These are phyloP conservation scores for Trebouxia sp. DNA, from an alignment of 139 green algal species.

Conservation along the genomic window DNA sequence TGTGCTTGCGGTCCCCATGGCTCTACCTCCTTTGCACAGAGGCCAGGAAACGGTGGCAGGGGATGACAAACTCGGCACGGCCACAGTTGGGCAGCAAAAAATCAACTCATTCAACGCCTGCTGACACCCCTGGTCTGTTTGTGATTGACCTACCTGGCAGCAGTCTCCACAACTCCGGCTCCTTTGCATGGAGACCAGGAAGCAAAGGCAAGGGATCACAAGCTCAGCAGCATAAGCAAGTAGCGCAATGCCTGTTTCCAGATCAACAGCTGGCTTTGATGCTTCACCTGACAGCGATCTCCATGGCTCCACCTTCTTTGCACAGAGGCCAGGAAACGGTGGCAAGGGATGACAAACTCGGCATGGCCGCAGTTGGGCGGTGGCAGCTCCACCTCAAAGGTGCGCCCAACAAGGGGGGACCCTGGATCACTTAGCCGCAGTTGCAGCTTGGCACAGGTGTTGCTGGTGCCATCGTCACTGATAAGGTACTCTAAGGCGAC, in stretches of 20 bases:
- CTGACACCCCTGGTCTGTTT: no score
- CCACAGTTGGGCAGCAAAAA: slow-evolving; percentile 48
- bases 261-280: no score
- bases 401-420: slow-evolving; percentile 23
- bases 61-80: slow-evolving; percentile 63
- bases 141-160: background rate
- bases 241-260: background rate
- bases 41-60: slow-evolving; percentile 37
- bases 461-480: slow-evolving; percentile 30
- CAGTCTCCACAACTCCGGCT: slow-evolving; percentile 39
- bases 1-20: slow-evolving; percentile 40
- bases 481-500: slow-evolving; percentile 56
- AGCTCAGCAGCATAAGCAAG: slow-evolving; percentile 47
- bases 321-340: slow-evolving; percentile 43
- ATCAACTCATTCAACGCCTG: slow-evolving; percentile 50
- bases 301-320: slow-evolving; percentile 39
- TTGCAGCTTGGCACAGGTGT: background rate
- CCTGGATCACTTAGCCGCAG: slow-evolving; percentile 4
- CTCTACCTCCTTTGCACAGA: slow-evolving; percentile 37
- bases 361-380: slow-evolving; percentile 45
- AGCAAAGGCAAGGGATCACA: slow-evolving; percentile 54
- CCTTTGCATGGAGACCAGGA: slow-evolving; percentile 29
- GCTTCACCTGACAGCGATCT: slow-evolving; percentile 41
- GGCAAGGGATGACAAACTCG: slow-evolving; percentile 63
- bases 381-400: slow-evolving; percentile 60